phyloP scores from a whole-genome alignment of 257 asterid species.

The Paraleonurus japonicus region DNA sequence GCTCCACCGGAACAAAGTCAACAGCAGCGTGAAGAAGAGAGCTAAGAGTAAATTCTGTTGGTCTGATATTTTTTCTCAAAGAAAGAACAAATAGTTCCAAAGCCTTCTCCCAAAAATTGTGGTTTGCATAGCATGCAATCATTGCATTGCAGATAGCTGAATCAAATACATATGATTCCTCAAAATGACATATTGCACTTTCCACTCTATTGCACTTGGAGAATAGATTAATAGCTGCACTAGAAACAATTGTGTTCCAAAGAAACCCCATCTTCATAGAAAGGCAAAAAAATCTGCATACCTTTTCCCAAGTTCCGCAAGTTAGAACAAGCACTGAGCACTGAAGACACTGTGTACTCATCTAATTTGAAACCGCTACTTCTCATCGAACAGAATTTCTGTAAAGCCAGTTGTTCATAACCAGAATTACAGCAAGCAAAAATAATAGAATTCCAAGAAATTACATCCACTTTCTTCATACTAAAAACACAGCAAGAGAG shows the following conservation, averaged over 20 bases:
- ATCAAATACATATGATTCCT: constrained; percentile 40
- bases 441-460: constrained; percentile 78
- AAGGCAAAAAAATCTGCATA: constrained; percentile 49
- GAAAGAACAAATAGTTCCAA: constrained; percentile 42
- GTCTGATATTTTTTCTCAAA: constrained; percentile 42
- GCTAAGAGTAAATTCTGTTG: constrained; percentile 64
- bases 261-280: constrained; percentile 56
- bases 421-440: constrained; percentile 56
- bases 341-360: constrained; percentile 51
- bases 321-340: constrained; percentile 53
- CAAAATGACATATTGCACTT: constrained; percentile 42
- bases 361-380: constrained; percentile 39
- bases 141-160: constrained; percentile 56
- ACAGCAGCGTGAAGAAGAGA: constrained; percentile 48
- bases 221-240: constrained; percentile 69
- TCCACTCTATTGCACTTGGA: constrained; percentile 69
- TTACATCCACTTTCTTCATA: constrained; percentile 57
- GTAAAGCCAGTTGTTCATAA: constrained; percentile 38
- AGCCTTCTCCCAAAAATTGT: constrained; percentile 45
- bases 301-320: constrained; percentile 60
- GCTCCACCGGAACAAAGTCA: constrained; percentile 40
- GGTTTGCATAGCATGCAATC: constrained; percentile 60
- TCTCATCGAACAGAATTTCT: constrained; percentile 46
- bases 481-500: constrained; percentile 53
- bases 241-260: constrained; percentile 51